Conservation (phyloP, 208 protist species). For the Leishmania amazonensis region DNA sequence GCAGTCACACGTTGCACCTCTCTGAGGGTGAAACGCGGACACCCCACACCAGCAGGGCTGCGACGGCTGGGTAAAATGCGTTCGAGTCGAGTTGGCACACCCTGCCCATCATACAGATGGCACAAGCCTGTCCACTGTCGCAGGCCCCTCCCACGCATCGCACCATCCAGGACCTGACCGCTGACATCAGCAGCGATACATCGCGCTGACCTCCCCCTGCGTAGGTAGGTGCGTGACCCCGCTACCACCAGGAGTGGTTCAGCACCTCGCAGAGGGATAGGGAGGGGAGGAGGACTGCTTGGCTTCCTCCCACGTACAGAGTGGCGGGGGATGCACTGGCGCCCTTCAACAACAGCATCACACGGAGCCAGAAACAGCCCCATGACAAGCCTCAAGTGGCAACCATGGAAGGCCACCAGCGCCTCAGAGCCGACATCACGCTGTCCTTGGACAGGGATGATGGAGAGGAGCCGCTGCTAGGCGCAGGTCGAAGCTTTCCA, state of each 20-base stretch:
- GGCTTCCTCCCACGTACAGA: background rate
- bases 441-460: background rate
- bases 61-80: background rate
- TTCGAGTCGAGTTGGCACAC: background rate
- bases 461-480: background rate
- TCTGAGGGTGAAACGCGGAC: no score
- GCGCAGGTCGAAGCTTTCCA: slow-evolving; percentile 1
- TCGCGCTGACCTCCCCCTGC: background rate
- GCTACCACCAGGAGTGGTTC: background rate
- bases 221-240: no score
- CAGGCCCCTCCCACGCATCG: background rate
- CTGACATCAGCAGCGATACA: background rate
- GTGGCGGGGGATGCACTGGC: background rate
- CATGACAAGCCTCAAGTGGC: background rate
- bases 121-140: background rate
- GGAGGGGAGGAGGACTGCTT: background rate
- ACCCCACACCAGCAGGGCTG: background rate
- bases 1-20: background rate
- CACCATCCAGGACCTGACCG: background rate
- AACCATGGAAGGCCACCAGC: slow-evolving; percentile 10
- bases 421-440: background rate
- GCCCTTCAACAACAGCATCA: background rate
- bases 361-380: background rate
- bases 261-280: background rate
- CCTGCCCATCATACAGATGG: background rate